Conservation (phyloP, 495 filamentous ascomycete genomes). For the Chlorociboria aeruginascens region DNA sequence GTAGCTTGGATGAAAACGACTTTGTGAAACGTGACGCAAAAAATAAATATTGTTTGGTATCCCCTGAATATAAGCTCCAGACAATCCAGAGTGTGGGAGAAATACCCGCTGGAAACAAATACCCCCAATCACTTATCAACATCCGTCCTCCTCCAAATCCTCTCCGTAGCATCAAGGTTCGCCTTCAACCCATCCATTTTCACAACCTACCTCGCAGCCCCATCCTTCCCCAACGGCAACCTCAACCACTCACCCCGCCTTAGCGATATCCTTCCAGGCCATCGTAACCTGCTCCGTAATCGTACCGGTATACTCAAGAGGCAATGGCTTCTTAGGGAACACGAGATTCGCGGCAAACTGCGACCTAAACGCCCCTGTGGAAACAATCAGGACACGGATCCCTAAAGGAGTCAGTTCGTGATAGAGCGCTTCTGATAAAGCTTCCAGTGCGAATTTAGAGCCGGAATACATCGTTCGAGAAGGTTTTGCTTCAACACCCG, state of each 20-base stretch:
- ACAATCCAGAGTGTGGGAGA: too few species aligned
- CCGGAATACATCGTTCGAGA: slow-evolving; percentile 35
- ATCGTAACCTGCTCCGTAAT: neutral
- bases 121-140: slow-evolving; percentile 20
- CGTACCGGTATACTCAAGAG: slow-evolving; percentile 20
- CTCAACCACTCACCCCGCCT: slow-evolving; percentile 25
- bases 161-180: slow-evolving; percentile 29
- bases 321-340: slow-evolving; percentile 4
- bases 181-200: slow-evolving; percentile 24
- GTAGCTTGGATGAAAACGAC: too few species aligned
- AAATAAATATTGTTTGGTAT: too few species aligned
- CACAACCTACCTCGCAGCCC: slow-evolving; percentile 21
- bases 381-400: slow-evolving; percentile 31
- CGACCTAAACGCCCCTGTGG: slow-evolving; percentile 39
- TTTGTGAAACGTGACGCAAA: too few species aligned
- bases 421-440: slow-evolving; percentile 30
- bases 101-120: too few species aligned
- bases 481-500: slow-evolving; percentile 30
- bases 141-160: slow-evolving; percentile 27
- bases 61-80: too few species aligned
- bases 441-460: slow-evolving; percentile 42
- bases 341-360: slow-evolving; percentile 18
- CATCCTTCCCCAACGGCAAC: slow-evolving; percentile 35
- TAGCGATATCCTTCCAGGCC: too few species aligned
- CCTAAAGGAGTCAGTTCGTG: slow-evolving; percentile 35